phyloP scores from a whole-genome alignment of 768 basidiomycete genomes.

The Xerocomellus amylosporus region DNA sequence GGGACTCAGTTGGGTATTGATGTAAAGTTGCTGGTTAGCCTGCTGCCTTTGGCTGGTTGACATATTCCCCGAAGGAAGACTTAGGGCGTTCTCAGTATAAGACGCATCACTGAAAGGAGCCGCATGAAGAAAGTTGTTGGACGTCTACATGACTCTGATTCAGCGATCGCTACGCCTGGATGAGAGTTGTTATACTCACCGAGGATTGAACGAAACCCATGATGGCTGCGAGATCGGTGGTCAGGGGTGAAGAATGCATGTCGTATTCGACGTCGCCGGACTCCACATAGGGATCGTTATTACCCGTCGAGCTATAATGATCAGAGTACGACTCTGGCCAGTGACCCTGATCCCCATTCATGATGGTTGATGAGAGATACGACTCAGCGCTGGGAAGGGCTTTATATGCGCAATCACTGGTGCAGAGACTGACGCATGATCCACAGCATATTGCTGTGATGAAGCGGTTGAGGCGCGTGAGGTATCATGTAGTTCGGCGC shows the following conservation, averaged over 20 bases:
- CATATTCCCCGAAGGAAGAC: not conserved
- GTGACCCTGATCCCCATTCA: constrained; percentile 5
- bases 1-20: constrained; percentile 18
- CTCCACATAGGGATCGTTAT: not conserved
- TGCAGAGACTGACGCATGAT: not conserved
- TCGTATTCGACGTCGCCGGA: not conserved
- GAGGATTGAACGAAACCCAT: not conserved
- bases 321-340: constrained; percentile 8
- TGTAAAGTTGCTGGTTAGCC: constrained; percentile 12
- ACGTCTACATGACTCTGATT: constrained; percentile 7
- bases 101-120: not conserved
- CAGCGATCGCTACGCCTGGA: not conserved
- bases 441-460: constrained; percentile 29
- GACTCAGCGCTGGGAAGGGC: not conserved
- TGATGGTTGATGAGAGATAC: constrained; percentile 8
- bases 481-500: not conserved
- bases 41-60: constrained; percentile 7
- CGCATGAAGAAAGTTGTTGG: not conserved
- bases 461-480: not conserved
- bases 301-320: not conserved
- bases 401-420: constrained; percentile 14
- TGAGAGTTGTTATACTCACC: constrained; percentile 12
- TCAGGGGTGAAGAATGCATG: not conserved
- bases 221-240: not conserved
- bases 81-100: not conserved